Conservation (phyloP, 2,329 filamentous ascomycete species). For the Botrytis fabae region DNA sequence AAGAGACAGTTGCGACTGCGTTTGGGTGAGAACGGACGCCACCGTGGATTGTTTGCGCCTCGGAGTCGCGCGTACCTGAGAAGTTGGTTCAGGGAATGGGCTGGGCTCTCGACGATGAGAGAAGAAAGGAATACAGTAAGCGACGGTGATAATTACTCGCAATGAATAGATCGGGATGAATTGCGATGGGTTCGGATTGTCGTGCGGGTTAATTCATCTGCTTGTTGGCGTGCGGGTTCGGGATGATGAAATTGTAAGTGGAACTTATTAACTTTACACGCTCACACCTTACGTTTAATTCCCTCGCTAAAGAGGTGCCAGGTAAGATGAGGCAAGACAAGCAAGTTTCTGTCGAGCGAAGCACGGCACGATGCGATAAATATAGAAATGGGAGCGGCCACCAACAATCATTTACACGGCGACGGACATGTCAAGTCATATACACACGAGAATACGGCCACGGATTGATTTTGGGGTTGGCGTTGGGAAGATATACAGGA, state of each 20-base stretch:
- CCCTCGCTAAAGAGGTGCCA: slow-evolving; percentile 17
- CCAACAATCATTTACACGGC: rapidly evolving
- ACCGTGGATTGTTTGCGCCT: slow-evolving; percentile 33
- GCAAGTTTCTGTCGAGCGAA: neutral
- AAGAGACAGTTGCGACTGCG: slow-evolving; percentile 51
- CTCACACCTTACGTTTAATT: slow-evolving; percentile 15
- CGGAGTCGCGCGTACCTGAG: slow-evolving; percentile 26
- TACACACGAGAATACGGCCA: neutral
- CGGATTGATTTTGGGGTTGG: too few species aligned
- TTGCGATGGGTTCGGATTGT: slow-evolving; percentile 23
- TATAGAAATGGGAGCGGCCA: neutral
- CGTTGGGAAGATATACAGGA: too few species aligned
- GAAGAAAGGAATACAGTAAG: neutral
- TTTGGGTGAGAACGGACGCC: slow-evolving; percentile 35
- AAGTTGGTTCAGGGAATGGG: slow-evolving; percentile 14
- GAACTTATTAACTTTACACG: slow-evolving; percentile 11
- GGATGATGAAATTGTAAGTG: slow-evolving; percentile 25
- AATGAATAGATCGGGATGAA: slow-evolving; percentile 11
- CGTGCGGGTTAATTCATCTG: slow-evolving; percentile 13
- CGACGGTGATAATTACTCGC: neutral
- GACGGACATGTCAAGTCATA: too few species aligned
- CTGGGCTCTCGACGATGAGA: neutral
- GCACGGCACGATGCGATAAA: neutral
- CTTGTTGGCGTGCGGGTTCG: slow-evolving; percentile 22
- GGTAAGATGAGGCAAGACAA: neutral